Conservation (phyloP, 495 filamentous ascomycete species). For the Coniosporium apollinis region DNA sequence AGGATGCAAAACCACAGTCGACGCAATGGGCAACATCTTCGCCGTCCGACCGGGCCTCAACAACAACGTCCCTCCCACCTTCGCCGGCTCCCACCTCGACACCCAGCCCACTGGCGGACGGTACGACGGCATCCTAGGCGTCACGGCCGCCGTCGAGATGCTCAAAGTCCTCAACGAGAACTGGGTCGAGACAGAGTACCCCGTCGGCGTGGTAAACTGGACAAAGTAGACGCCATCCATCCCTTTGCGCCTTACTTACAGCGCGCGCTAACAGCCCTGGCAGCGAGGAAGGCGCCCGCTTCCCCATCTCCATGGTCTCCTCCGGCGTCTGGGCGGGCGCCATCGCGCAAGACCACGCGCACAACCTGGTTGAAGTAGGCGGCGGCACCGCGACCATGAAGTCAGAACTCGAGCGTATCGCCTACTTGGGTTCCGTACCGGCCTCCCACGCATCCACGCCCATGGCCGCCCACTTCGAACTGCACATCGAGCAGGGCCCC, state of each 20-base stretch:
- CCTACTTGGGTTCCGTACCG: constrained; percentile 43
- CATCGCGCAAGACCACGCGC: constrained; percentile 44
- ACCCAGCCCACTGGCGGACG: constrained; percentile 63
- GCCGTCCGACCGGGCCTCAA: constrained; percentile 45
- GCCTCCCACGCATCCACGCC: constrained; percentile 44
- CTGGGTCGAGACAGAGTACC: constrained; percentile 50
- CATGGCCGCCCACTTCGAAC: constrained; percentile 67
- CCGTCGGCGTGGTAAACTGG: constrained; percentile 64
- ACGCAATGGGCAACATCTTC: constrained; percentile 59
- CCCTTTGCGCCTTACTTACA: background rate
- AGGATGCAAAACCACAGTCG: constrained; percentile 43
- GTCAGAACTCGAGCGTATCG: constrained; percentile 50
- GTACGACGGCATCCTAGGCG: constrained; percentile 63
- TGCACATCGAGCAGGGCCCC: constrained; percentile 72
- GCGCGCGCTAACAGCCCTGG: background rate
- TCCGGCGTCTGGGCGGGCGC: constrained; percentile 64
- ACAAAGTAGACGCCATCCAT: constrained; percentile 36
- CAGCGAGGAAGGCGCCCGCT: constrained; percentile 63
- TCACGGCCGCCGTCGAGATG: constrained; percentile 55
- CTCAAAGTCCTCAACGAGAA: constrained; percentile 52
- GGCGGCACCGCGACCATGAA: constrained; percentile 42
- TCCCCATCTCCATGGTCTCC: constrained; percentile 59
- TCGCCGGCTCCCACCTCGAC: constrained; percentile 59
- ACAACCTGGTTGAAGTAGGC: constrained; percentile 40
- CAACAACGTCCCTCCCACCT: constrained; percentile 41